Percentiles rank a stretch among this genome's conserved stretches.
Conservation (phyloP, 2,329 filamentous ascomycete species). For the Pseudogymnoascus sp. region DNA sequence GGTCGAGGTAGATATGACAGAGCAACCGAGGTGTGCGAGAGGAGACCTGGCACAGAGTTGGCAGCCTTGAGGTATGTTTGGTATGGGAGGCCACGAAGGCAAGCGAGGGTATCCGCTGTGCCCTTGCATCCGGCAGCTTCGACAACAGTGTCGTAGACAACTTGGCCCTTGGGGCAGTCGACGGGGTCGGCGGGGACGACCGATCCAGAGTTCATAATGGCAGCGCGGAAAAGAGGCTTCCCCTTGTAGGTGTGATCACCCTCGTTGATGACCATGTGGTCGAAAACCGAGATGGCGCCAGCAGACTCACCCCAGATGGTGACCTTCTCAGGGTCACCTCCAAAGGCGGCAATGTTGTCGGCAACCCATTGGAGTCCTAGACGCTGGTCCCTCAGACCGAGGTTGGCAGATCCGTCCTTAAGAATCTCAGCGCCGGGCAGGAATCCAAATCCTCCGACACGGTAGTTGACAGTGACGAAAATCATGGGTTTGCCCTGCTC, state of each 20-base stretch:
- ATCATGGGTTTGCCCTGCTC: conserved; percentile 55
- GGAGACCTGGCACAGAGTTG: conserved; percentile 61
- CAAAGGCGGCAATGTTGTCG: conserved; percentile 69
- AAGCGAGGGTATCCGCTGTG: conserved; percentile 51
- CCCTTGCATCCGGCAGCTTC: conserved; percentile 52
- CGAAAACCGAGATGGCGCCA: conserved; percentile 63
- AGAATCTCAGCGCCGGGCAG: conserved; percentile 61
- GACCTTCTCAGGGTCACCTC: conserved; percentile 69
- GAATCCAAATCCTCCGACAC: conserved; percentile 67
- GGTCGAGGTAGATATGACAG: conserved; percentile 69
- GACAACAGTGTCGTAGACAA: conserved; percentile 55
- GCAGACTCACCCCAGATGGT: conserved; percentile 70
- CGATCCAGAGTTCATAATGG: conserved; percentile 69
- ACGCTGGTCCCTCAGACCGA: conserved; percentile 66
- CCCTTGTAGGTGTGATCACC: conserved; percentile 69
- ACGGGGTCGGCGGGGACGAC: conserved; percentile 54
- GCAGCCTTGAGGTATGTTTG: conserved; percentile 55
- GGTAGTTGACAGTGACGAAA: conserved; percentile 72
- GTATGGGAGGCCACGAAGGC: conserved; percentile 56
- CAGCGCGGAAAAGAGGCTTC: conserved; percentile 64
- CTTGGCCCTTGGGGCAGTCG: conserved; percentile 58
- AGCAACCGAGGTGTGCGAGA: conserved; percentile 61
- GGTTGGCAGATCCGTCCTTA: conserved; percentile 58
- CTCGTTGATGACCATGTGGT: conserved; percentile 68
- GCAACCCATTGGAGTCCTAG: conserved; percentile 68